Conservation (phyloP, 2,329 filamentous ascomycete species). For the Tricladium varicosporioides region DNA sequence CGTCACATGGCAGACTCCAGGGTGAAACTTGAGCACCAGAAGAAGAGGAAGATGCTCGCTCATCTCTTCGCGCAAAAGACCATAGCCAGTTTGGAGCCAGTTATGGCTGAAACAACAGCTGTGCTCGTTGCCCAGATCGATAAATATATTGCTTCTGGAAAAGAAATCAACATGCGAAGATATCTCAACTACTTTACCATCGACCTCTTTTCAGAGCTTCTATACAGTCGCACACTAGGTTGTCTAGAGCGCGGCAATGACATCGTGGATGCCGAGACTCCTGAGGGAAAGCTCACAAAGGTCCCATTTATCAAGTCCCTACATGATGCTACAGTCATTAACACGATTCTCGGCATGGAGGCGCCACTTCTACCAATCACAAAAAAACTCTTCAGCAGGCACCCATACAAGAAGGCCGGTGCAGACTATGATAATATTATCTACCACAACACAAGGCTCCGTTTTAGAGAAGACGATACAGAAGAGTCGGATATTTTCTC, state of each 20-base stretch:
- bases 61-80: slow-evolving; percentile 50
- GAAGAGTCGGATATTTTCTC: slow-evolving; percentile 54
- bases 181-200: slow-evolving; percentile 52
- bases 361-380: slow-evolving; percentile 18
- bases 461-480: slow-evolving; percentile 5
- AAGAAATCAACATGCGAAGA: slow-evolving; percentile 46
- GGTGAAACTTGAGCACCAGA: slow-evolving; percentile 48
- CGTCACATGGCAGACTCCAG: slow-evolving; percentile 50
- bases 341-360: slow-evolving; percentile 23
- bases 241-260: slow-evolving; percentile 49
- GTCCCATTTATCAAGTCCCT: slow-evolving; percentile 21
- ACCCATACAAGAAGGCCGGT: slow-evolving; percentile 20
- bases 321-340: slow-evolving; percentile 19
- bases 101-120: slow-evolving; percentile 48
- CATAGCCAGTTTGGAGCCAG: slow-evolving; percentile 51
- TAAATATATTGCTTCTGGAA: slow-evolving; percentile 35
- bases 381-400: slow-evolving; percentile 13
- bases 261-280: slow-evolving; percentile 38
- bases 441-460: slow-evolving; percentile 20
- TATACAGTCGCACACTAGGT: slow-evolving; percentile 45
- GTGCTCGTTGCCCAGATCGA: slow-evolving; percentile 45
- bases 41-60: slow-evolving; percentile 49
- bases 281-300: slow-evolving; percentile 17
- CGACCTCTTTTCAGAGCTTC: slow-evolving; percentile 54
- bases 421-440: slow-evolving; percentile 23